Base-by-base conservation (phyloP, 352 stramenopile species). In the Phytopythium aichiense region DNA sequence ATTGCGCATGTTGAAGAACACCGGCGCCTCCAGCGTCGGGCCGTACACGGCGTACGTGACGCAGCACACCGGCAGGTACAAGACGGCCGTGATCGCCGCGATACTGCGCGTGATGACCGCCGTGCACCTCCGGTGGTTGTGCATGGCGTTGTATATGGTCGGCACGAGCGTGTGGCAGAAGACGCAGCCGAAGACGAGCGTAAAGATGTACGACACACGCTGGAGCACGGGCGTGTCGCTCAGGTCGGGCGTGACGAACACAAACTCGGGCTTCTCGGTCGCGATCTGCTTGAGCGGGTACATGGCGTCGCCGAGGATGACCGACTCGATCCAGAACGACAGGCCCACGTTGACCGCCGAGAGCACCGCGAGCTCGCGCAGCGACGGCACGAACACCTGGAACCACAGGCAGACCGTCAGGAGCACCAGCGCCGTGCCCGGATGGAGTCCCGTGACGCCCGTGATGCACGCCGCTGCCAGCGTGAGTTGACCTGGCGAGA, bases 1-100 rank as follows among this genome's bases (percentile, higher is more conserved):
- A 64, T 91, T 92, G 52, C 84, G 79, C 81, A 92, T 88, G 60
- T 92, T 92, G 66, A 92, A 92, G 63, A 92, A 89, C 25, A 92
- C 77, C 0, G 84, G 84, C 31, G 84, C 81, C 64, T 91, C 69
- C 2, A 92, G 73, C 31, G 79, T 89, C n/a, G 74, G 72, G 2
- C 84, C 84, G 58, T 92, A 92, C 11, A 91, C 84, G 1, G 84
- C 81, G 63, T 86, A 92, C 25, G 81, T 90, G 51, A 92, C 68
- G 57, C 74, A 79, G 69, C 84, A 92, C 64, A 92, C 82, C 9
- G 84, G 84, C 28, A 91, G 63, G 63, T 92, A 92, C 25, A 92
- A 50, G 30, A 87, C 22, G 51, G 63, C 60, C 45, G 87, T 79
- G 28, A 79, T 74, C 9, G 63, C 78, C 9, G 78, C 52, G 63